Conservation (phyloP, 371 early-diverging fungal species). For the Rhizomucor miehei region DNA sequence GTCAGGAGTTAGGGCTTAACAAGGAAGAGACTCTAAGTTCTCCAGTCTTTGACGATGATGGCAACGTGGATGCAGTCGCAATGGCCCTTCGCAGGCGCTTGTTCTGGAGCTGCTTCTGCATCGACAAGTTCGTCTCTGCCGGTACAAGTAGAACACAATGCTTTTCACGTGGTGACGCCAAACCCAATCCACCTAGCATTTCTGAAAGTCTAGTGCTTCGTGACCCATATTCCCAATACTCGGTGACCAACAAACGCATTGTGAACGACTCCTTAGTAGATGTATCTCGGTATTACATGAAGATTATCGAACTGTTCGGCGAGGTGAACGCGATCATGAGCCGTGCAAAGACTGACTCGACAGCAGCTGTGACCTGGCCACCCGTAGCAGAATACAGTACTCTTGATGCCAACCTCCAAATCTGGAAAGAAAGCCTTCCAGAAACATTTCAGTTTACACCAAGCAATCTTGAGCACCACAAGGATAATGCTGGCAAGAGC, state of each 20-base stretch:
- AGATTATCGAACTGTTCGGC: constrained; percentile 40
- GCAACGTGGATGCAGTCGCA: constrained; percentile 43
- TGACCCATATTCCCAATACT: constrained; percentile 22
- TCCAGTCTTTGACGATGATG: constrained; percentile 30
- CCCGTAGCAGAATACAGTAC: constrained; percentile 44
- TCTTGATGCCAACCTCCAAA: constrained; percentile 36
- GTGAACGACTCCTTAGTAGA: constrained; percentile 33
- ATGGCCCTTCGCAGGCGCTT: constrained; percentile 56
- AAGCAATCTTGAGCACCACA: constrained; percentile 19
- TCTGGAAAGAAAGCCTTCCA: constrained; percentile 32
- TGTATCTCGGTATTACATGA: constrained; percentile 23
- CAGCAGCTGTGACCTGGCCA: constrained; percentile 36
- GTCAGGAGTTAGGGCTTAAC: constrained; percentile 56
- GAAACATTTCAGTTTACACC: constrained; percentile 25
- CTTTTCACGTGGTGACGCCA: constrained; percentile 55
- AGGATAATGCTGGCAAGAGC: constrained; percentile 26
- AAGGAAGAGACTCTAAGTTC: constrained; percentile 43
- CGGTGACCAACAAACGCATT: constrained; percentile 19
- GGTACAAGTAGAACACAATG: constrained; percentile 58
- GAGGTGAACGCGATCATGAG: constrained; percentile 50
- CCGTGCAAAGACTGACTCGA: constrained; percentile 36
- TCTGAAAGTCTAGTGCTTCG: constrained; percentile 45
- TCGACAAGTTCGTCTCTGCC: constrained; percentile 49
- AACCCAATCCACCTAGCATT: constrained; percentile 46
- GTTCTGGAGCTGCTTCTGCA: constrained; percentile 57